A percentile compares a stretch with the other conserved stretches of the same genome.
These are phyloP conservation scores for Fomitopsis schrenkii DNA, from an alignment of 1,284 basidiomycete species.

Conservation along the genomic window DNA sequence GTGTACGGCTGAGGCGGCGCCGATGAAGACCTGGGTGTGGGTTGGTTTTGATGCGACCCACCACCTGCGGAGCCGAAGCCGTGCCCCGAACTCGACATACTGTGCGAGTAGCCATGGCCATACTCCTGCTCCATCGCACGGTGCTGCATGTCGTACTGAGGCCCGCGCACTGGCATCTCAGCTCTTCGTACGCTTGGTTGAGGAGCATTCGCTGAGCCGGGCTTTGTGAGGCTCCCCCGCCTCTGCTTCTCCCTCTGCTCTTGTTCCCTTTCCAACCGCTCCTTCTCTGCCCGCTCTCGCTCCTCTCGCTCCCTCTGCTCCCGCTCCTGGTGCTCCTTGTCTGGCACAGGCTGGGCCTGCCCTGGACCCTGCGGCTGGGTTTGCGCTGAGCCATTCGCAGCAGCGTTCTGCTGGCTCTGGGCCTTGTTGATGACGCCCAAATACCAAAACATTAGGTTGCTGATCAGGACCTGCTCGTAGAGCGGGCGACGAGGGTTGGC, in stretches of 20 bases:
- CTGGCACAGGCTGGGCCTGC: constrained; percentile 16
- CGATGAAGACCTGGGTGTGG: constrained; percentile 10
- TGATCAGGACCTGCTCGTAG: constrained; percentile 98
- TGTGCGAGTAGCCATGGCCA: constrained; percentile 18
- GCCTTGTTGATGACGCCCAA: constrained; percentile 95
- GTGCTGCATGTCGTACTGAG: constrained; percentile 92
- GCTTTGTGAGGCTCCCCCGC: constrained; percentile 40
- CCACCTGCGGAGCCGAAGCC: constrained; percentile 11
- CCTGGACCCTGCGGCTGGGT: constrained; percentile 5
- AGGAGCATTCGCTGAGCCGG: constrained; percentile 51
- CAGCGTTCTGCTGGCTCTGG: constrained; percentile 28
- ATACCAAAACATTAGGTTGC: constrained; percentile 99
- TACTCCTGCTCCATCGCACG: constrained; percentile 89
- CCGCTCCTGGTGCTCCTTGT: constrained; percentile 43
- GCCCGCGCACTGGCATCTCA: constrained; percentile 83
- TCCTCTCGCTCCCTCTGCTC: constrained; percentile 42
- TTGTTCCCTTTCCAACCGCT: constrained; percentile 42
- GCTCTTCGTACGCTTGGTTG: constrained; percentile 57
- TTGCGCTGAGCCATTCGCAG: constrained; percentile 18
- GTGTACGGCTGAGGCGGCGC: constrained; percentile 17
- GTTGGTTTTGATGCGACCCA: constrained; percentile 3
- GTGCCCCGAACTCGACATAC: constrained; percentile 8
- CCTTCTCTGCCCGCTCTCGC: constrained; percentile 38
- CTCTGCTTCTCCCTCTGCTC: constrained; percentile 44
- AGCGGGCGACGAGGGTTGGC: constrained; percentile 94